Conservation (phyloP, 441 rosid species). For the Syzygium syzygioides region DNA sequence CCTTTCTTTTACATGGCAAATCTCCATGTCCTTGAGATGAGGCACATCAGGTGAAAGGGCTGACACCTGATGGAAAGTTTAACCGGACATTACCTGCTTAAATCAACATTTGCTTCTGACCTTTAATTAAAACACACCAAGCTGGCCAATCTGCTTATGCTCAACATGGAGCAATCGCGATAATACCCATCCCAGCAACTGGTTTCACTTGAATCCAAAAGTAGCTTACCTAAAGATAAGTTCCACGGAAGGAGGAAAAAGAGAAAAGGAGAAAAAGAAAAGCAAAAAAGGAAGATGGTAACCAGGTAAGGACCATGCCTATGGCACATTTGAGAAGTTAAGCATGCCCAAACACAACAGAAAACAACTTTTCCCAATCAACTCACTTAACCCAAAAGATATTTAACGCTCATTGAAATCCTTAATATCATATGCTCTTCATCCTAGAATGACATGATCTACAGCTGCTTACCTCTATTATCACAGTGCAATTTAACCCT, state of each 20-base stretch:
- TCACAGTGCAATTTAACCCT: constrained; percentile 29
- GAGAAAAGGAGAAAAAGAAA: not conserved
- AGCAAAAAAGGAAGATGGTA: not conserved
- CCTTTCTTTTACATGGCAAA: not conserved
- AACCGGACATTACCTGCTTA: constrained; percentile 42
- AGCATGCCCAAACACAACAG: constrained; percentile 4
- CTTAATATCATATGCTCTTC: constrained; percentile 17
- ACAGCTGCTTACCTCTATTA: constrained; percentile 39
- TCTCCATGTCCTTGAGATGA: not conserved
- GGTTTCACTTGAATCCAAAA: constrained; percentile 33
- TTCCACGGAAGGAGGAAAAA: constrained; percentile 29
- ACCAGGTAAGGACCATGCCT: constrained; percentile 26
- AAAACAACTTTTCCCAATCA: constrained; percentile 2
- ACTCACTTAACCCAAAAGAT: constrained; percentile 12
- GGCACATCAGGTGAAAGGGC: not conserved
- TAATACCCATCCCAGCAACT: constrained; percentile 37
- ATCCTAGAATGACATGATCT: constrained; percentile 5
- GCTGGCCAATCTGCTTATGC: constrained; percentile 30
- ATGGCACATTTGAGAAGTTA: constrained; percentile 2
- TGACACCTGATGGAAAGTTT: constrained; percentile 2
- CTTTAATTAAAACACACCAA: constrained; percentile 15
- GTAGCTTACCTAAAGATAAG: constrained; percentile 41
- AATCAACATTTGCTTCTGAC: constrained; percentile 20
- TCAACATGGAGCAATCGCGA: constrained; percentile 20
- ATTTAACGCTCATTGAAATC: constrained; percentile 7